phyloP scores from a whole-genome alignment of 768 basidiomycete genomes.

The Lentinula sp. region DNA sequence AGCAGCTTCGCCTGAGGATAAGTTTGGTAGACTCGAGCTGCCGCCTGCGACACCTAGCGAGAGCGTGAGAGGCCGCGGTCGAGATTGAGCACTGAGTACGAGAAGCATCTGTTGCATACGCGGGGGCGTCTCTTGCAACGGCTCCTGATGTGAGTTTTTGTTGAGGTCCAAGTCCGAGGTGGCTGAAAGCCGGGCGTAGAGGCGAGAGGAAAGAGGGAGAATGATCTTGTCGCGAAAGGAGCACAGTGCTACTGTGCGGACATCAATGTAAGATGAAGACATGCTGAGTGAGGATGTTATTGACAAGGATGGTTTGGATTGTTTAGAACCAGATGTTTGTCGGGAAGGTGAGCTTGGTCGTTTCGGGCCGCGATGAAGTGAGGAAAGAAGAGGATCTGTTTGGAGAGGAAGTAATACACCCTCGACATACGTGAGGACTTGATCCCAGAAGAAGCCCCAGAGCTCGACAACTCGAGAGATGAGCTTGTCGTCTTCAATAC shows the following conservation, averaged over 20 bases:
- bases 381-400: conserved; percentile 57
- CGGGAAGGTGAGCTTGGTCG: conserved; percentile 43
- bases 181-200: conserved; percentile 43
- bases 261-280: conserved; percentile 61
- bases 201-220: conserved; percentile 51
- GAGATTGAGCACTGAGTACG: conserved; percentile 65
- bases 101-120: conserved; percentile 82
- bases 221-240: conserved; percentile 80
- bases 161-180: conserved; percentile 31
- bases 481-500: conserved; percentile 73
- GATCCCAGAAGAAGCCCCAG: conserved; percentile 93
- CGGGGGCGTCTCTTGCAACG: conserved; percentile 49
- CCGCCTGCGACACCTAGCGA: conserved; percentile 37
- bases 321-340: conserved; percentile 43
- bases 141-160: conserved; percentile 34
- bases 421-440: conserved; percentile 82
- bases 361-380: conserved; percentile 61
- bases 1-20: conserved; percentile 61
- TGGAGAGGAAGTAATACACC: conserved; percentile 68
- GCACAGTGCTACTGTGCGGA: conserved; percentile 71
- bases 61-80: conserved; percentile 51
- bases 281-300: conserved; percentile 20
- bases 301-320: conserved; percentile 26
- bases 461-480: conserved; percentile 75
- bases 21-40: conserved; percentile 41